A percentile compares a stretch with the other conserved stretches of the same genome.
phyloP scores from a whole-genome alignment of 108 stramenopile genomes.

The Cyclotella cryptica region DNA sequence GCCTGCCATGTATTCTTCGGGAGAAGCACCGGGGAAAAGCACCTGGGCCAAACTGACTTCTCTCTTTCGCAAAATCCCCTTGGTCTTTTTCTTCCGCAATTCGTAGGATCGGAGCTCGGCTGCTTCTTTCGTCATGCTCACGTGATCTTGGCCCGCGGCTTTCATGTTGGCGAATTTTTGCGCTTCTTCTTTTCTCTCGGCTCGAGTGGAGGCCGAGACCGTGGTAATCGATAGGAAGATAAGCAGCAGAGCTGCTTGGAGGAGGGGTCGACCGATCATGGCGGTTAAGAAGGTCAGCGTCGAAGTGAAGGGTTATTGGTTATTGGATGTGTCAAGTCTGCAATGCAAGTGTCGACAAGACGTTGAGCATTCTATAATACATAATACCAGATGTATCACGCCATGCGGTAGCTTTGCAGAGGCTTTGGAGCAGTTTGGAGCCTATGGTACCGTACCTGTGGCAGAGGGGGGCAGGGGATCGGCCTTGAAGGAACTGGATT shows the following conservation, averaged over 20 bases:
- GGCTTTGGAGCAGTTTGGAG: too few relatives aligned
- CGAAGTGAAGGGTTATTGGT: too few relatives aligned
- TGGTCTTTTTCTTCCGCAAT: slow-evolving; percentile 64
- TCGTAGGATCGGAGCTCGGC: slow-evolving; percentile 46
- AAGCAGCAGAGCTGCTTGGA: slow-evolving; percentile 30
- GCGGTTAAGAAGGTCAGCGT: background rate
- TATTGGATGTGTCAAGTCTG: too few relatives aligned
- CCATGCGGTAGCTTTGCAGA: too few relatives aligned
- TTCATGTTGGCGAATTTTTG: slow-evolving; percentile 49
- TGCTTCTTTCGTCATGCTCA: slow-evolving; percentile 54
- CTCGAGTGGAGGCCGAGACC: background rate
- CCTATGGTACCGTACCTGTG: too few relatives aligned
- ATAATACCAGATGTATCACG: too few relatives aligned
- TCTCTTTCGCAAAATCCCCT: slow-evolving; percentile 67
- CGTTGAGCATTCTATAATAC: too few relatives aligned
- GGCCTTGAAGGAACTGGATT: too few relatives aligned
- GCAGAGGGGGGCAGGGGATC: too few relatives aligned
- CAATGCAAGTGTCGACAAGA: too few relatives aligned
- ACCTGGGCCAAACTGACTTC: slow-evolving; percentile 70
- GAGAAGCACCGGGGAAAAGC: slow-evolving; percentile 82
- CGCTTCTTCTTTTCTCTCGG: slow-evolving; percentile 37
- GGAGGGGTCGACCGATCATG: slow-evolving; percentile 13
- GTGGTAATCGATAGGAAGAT: slow-evolving; percentile 1
- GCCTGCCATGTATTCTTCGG: slow-evolving; percentile 62
- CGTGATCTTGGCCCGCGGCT: slow-evolving; percentile 51